Base-by-base conservation (phyloP, 306 rosid species). In the Lablab purpureus region DNA sequence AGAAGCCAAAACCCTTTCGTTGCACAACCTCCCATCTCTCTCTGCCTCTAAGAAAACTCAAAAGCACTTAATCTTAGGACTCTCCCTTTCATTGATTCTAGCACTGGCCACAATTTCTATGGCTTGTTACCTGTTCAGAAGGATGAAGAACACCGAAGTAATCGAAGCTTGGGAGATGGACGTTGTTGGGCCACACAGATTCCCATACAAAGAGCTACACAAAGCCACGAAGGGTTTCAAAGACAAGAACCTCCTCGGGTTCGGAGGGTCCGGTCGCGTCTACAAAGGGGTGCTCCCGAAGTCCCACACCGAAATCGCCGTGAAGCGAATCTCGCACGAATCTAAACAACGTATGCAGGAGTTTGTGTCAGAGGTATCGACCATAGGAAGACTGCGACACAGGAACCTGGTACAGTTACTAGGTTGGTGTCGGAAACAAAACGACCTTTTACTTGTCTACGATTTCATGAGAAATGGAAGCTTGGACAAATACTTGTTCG, bases 401-500 rank as follows among this genome's bases (percentile, higher is more conserved):
- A 82, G 89, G 28, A 88, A 90, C 77, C 80, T 90, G 4, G 91
- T 87, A 21, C 90, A 88, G 51, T 71, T 90, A 73, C 80, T 84
- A 15, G 94, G 94, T 32, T 90, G 94, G 94, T 88, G 91, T 76
- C 75, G 94, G 18, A 79, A 56, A 49, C 63, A 71, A 0, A 81
- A 81, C 2, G 94, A 90, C 30, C 67, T 90, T 4, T 7, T 90
- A 0, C 43, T 87, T 4, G 94, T 90, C 0, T 90, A 90, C 40
- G 91, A 90, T 34, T 88, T 82, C 30, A 90, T 90, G 94, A 69
- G 71, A 7, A 86, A 90, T 28, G 91, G 94, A 6, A 90, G 94
- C 66, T 75, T 90, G 18, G 94, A 90, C 72, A 90, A 88, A 76
- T 80, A 82, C 74, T 21, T 90, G 6, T 90, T 84, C 63, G 86